These are phyloP conservation scores for Pisolithus tinctorius DNA, from an alignment of 768 basidiomycete species.

Conservation along the genomic window DNA sequence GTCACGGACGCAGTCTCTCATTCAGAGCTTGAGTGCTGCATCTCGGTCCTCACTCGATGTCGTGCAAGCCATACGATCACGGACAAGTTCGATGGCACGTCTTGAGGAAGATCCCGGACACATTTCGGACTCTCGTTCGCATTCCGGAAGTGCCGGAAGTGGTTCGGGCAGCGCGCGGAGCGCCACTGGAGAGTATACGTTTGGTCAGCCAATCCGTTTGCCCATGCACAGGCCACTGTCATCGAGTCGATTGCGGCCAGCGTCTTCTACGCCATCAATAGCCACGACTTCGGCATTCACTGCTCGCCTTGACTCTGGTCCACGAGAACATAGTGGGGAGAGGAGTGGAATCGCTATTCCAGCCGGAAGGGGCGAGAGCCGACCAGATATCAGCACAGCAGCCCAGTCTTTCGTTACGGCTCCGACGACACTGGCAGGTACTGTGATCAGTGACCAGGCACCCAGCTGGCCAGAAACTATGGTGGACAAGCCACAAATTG, in stretches of 20 bases:
- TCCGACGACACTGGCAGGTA: conserved; percentile 51
- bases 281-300: conserved; percentile 20
- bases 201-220: conserved; percentile 50
- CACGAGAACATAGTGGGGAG: conserved; percentile 13
- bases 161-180: conserved; percentile 41
- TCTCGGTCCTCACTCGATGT: conserved; percentile 56
- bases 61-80: conserved; percentile 42
- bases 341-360: conserved; percentile 23
- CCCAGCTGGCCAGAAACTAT: conserved; percentile 47
- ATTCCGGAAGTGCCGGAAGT: conserved; percentile 48
- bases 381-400: conserved; percentile 62
- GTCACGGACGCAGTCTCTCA: conserved; percentile 59
- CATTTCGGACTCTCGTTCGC: conserved; percentile 28
- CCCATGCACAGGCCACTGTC: conserved; percentile 16
- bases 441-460: conserved; percentile 41
- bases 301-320: conserved; percentile 5
- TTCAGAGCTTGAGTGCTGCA: conserved; percentile 57
- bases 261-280: conserved; percentile 17
- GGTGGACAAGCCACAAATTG: conserved; percentile 32
- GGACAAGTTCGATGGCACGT: conserved; percentile 60
- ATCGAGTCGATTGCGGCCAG: conserved; percentile 12
- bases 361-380: conserved; percentile 30
- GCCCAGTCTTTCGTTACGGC: conserved; percentile 63
- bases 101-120: conserved; percentile 48
- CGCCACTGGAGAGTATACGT: conserved; percentile 66